Conservation (phyloP, 768 basidiomycete species). For the Russula sp. region DNA sequence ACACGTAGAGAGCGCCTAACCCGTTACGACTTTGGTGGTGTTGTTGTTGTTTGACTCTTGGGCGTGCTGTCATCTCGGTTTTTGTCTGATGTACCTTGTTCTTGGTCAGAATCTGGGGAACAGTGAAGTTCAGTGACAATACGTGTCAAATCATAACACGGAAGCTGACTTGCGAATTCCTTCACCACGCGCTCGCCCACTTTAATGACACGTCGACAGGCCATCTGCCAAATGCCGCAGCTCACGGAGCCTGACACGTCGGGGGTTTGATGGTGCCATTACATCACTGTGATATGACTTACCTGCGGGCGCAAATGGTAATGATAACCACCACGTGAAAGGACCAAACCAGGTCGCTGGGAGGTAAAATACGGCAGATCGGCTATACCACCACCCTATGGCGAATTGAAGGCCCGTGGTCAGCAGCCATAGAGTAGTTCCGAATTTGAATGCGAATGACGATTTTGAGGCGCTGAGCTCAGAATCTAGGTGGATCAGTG, state of each 20-base stretch:
- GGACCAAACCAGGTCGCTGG: slow-evolving; percentile 90
- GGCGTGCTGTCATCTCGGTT: not conserved
- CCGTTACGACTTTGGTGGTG: not conserved
- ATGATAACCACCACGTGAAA: slow-evolving; percentile 79
- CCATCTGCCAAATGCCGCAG: slow-evolving; percentile 94
- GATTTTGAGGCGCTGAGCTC: slow-evolving; percentile 75
- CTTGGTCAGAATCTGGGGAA: slow-evolving; percentile 2
- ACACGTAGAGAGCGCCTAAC: not conserved
- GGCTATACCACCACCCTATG: slow-evolving; percentile 90
- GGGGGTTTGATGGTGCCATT: slow-evolving; percentile 6
- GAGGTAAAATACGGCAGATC: slow-evolving; percentile 88
- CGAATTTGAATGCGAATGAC: slow-evolving; percentile 76
- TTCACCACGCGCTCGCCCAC: slow-evolving; percentile 54
- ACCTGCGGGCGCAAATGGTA: slow-evolving; percentile 92
- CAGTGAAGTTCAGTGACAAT: not conserved
- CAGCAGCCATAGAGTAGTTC: slow-evolving; percentile 66
- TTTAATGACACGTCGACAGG: slow-evolving; percentile 80
- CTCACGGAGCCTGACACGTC: slow-evolving; percentile 73
- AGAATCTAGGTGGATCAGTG: slow-evolving; percentile 49
- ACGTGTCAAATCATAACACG: not conserved
- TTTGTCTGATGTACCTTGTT: not conserved
- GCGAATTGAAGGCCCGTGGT: slow-evolving; percentile 86
- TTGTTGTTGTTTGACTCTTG: not conserved
- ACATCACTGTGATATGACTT: slow-evolving; percentile 31
- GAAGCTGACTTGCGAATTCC: slow-evolving; percentile 21